Conservation (phyloP, 108 stramenopile species). For the Discostella pseudostelligera region DNA sequence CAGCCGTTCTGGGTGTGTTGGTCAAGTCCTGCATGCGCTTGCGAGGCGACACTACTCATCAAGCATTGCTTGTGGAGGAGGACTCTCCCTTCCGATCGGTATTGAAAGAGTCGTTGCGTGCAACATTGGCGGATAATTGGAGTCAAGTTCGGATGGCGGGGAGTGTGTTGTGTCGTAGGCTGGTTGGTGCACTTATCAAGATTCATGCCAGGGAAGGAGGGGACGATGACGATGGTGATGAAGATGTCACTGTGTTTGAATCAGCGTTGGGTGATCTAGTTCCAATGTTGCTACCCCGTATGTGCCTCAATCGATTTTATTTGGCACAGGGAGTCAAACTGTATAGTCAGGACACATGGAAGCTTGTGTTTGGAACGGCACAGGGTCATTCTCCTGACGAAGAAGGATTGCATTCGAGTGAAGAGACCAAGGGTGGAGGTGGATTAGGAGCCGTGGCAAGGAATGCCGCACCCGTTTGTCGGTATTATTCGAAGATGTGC, state of each 20-base stretch:
- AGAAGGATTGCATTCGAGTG: conserved; percentile 24
- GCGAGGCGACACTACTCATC: not conserved
- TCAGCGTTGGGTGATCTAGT: conserved; percentile 35
- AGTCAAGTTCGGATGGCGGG: conserved; percentile 96
- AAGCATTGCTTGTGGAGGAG: conserved; percentile 7
- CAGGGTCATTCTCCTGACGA: conserved; percentile 6
- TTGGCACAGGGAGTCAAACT: conserved; percentile 94
- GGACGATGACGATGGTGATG: conserved; percentile 23
- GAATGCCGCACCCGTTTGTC: conserved; percentile 79
- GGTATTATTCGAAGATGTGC: conserved; percentile 91
- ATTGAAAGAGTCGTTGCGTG: conserved; percentile 34
- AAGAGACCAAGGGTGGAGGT: conserved; percentile 27
- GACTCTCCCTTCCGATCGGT: conserved; percentile 42
- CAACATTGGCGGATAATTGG: conserved; percentile 93
- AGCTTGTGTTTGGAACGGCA: conserved; percentile 58
- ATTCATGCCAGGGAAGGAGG: conserved; percentile 37
- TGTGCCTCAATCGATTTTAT: conserved; percentile 98
- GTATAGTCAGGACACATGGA: conserved; percentile 95
- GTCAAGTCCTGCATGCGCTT: conserved; percentile 42
- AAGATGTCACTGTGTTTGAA: conserved; percentile 43
- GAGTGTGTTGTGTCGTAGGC: conserved; percentile 82
- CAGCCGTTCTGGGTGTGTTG: conserved; percentile 79
- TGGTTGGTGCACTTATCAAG: conserved; percentile 65
- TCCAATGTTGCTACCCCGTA: conserved; percentile 84
- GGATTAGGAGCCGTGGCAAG: conserved; percentile 81